Evolutionary conservation across 371 early-diverging fungal genomes (phyloP), one percentile per base, ranked within the genome.

Genomic region (Catenaria anguillulae): DNA sequence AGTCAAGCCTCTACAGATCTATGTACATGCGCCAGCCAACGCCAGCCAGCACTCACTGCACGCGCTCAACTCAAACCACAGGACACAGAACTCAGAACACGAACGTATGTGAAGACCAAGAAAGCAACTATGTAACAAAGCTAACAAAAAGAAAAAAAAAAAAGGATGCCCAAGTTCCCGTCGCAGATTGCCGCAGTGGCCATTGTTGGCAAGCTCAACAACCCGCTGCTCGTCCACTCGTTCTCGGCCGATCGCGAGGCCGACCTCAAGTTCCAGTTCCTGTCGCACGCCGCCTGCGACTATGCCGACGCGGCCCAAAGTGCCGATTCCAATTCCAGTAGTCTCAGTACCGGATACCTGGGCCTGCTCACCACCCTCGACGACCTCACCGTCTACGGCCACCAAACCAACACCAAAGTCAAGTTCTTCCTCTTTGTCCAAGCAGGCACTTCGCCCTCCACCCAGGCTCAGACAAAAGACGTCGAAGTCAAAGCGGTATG

Each of bases 271-370:
- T 90, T 84, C 71, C 88, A 89, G 71, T 90, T 88, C 68, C 74
- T 90, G 71, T 88, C 87, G 35, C 89, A 90, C 63, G 90, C 89
- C 0, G 84, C 90, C 0, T 84, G 84, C 65, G 91, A 92, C 69
- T 81, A 89, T 8, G 85, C 90, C 66, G 93, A 90, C 66, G 91
- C 89, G 71, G 77, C 87, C 68, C n/a, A n/a, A n/a, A n/a, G n/a
- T n/a, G n/a, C n/a, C n/a, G n/a, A n/a, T n/a, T n/a, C n/a, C n/a
- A n/a, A n/a, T n/a, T n/a, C n/a, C n/a, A n/a, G 82, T 37, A 86
- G 85, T 66, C 71, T 81, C 52, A 71, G 79, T 19, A 90, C 90
- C 65, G 66, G 83, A 65, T 93, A 87, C 65, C 73, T 91, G 12
- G 93, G 93, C 3, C 74, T 89, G 45, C 68, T 93, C 45, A 88